A percentile compares a stretch with the other conserved stretches of the same genome.
phyloP scores from a whole-genome alignment of 371 early-diverging fungal species.

The Mucor irregularis region DNA sequence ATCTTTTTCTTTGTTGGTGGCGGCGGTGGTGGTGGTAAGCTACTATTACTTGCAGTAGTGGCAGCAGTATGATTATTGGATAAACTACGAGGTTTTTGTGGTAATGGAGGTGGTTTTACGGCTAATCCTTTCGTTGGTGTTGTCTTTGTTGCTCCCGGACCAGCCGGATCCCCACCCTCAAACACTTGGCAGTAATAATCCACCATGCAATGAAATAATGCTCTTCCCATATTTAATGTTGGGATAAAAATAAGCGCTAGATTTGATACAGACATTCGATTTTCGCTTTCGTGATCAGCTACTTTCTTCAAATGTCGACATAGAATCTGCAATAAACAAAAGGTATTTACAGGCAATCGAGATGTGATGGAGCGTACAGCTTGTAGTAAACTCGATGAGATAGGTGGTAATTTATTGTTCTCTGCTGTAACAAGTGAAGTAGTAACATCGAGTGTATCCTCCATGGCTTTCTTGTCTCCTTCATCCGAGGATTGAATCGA shows the following conservation, averaged over 20 bases:
- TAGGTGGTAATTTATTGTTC: conserved; percentile 18
- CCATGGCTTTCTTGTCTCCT: conserved; percentile 8
- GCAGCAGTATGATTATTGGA: background rate
- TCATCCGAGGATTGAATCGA: conserved; percentile 7
- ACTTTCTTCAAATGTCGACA: conserved; percentile 72
- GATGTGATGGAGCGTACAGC: conserved; percentile 40
- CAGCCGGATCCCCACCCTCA: conserved; percentile 1
- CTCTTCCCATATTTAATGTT: conserved; percentile 72
- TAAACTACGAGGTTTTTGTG: conserved; percentile 34
- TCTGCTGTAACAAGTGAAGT: background rate
- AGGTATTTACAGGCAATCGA: conserved; percentile 56
- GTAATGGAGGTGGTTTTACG: conserved; percentile 33
- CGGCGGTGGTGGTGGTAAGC: conserved; percentile 4
- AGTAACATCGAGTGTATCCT: conserved; percentile 6
- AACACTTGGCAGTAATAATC: conserved; percentile 30
- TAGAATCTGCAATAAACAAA: conserved; percentile 51
- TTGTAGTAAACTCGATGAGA: conserved; percentile 21
- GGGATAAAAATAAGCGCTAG: conserved; percentile 83
- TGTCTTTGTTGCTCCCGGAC: background rate
- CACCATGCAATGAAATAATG: conserved; percentile 62
- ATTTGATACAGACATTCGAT: conserved; percentile 81
- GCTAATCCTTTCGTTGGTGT: no score
- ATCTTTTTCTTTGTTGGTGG: conserved; percentile 13
- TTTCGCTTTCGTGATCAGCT: conserved; percentile 57
- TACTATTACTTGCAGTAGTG: no score